Base-by-base conservation (phyloP, 768 basidiomycete genomes). In the Boletus insuetus region DNA sequence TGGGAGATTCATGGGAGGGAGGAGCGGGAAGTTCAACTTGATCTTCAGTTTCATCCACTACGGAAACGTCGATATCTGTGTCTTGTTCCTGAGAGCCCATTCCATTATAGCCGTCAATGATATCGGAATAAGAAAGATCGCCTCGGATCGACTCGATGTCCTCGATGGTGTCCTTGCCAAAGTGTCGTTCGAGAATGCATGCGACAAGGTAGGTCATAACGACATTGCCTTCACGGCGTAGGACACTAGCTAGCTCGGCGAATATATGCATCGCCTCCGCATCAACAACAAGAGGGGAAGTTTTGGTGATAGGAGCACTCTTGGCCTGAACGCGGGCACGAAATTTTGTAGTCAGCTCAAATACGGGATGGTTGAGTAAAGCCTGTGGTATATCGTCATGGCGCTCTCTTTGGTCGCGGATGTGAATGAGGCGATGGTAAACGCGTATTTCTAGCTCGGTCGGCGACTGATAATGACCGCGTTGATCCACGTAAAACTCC, bases 381-480 rank as follows among this genome's bases (percentile, higher is more conserved):
- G 80, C 65, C 3, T 75, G 72, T 0, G 94, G 86, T 37, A 94
- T 84, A 62, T 80, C 84, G 64, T 86, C 91, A 63, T 79, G 84
- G 10, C 83, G 88, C 64, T 89, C 89, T 58, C 73, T 82, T 63
- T 89, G 88, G 69, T 94, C 90, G 29, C 92, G 86, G 42, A 98
- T 87, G 64, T 97, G 93, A 29, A 91, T 87, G 31, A 98, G 82
- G 45, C 95, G 85, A 66, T 95, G 91, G 72, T 98, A 99, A 2
- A 97, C 86, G 32, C 92, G 86, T 85, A 99, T 97, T 71, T 99
- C 96, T 44, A 98, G 81, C 66, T 98, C 95, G 38, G 88, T 89
- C 0, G 88, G 84, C 11, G 88, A 89, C 62, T 85, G 73, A 56
- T 87, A 86, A 40, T 75, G 72, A 10, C 77, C 80, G 0, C 83